Evolutionary conservation across 495 filamentous ascomycete species (phyloP), one percentile per base, ranked within the genome.

Genomic region (Hypoxylon perforatum): DNA sequence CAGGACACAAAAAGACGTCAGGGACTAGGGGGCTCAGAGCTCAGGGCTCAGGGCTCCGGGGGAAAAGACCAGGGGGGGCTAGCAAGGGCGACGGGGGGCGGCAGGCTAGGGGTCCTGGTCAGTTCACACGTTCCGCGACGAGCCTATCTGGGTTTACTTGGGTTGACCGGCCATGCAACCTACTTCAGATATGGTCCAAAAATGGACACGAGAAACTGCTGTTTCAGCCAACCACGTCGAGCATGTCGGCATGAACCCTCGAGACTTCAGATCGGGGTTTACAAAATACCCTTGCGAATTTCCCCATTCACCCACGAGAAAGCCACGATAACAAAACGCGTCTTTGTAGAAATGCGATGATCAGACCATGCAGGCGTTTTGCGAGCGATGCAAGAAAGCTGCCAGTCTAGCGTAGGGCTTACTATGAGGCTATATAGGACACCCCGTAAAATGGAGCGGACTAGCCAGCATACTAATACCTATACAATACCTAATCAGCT

Each of bases 201-300:
- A 81, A 78, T 81, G 80, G 79, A 82, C 78, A 82, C 80, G 80
- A 82, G 80, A 82, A 81, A 81, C 76, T 58, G 70, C 41, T 73
- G 79, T 80, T 80, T 80, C 76, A 79, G 72, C 79, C 78, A 81
- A 79, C 76, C 77, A 78, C 61, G 76, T 66, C 57, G 50, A 66
- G 65, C 49, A 39, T 57, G 47, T 46, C 57, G 45, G 61, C 54
- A 65, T 57, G 54, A 49, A 53, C 45, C 30, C 33, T 44, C 25
- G 21, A 21, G 30, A 28, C 46, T 63, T 50, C 36, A 67, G 67
- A 71, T 73, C 71, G 60, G 42, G 63, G 46, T 53, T 68, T 61
- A 56, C 46, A 57, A 56, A 67, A 64, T 65, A 63, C 51, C 70
- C 67, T 61, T 66, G 63, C 25, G 30, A 42, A 44, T 53, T 54